Base-by-base conservation (phyloP, 169 alveolate genomes). In the Eimeria sp. region DNA sequence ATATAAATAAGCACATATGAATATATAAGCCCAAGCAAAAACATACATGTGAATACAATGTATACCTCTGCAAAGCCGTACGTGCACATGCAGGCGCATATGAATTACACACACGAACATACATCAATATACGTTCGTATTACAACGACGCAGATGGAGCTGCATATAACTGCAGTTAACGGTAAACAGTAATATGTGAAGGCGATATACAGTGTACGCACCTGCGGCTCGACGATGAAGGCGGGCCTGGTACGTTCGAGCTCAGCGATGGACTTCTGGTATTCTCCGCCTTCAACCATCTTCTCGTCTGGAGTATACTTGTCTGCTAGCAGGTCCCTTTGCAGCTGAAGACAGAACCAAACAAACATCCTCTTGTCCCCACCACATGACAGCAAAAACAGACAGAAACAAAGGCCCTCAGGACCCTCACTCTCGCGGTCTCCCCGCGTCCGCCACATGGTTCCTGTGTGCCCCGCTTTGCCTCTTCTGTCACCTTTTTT, bases 181-280 rank as follows among this genome's bases (percentile, higher is more conserved):
- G 3, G 40, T 2, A 72, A 10, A 72, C 11, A 72, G 43, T 13
- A 9, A 72, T 40, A 72, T 34, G 7, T 27, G 47, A 6, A 49
- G 5, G 54, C 1, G 40, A 49, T 54, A 54, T 54, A 54, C 18
- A 54, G 45, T 5, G 20, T 1, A 30, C 78, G 40, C 13, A 75
- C 95, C 78, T 90, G 89, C 6, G 95, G 95, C 40, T 90, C 95
- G 25, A 54, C 95, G 14, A 90, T 90, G 49, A 90, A 90, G 58
- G 84, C 73, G 3, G 95, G 95, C 14, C 95, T 30, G 4, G 58
- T 27, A 47, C 58, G 75, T 82, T 70, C 67, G 43, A 90, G 61
- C 20, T 51, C 89, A 25, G 20, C 89, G 11, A 70, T 27, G 10
- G 49, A n/a, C 65, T 72, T 47, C 10, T 70, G 73, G 63, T 49